Conservation (phyloP, 495 filamentous ascomycete species). For the Hypoxylon rickii region DNA sequence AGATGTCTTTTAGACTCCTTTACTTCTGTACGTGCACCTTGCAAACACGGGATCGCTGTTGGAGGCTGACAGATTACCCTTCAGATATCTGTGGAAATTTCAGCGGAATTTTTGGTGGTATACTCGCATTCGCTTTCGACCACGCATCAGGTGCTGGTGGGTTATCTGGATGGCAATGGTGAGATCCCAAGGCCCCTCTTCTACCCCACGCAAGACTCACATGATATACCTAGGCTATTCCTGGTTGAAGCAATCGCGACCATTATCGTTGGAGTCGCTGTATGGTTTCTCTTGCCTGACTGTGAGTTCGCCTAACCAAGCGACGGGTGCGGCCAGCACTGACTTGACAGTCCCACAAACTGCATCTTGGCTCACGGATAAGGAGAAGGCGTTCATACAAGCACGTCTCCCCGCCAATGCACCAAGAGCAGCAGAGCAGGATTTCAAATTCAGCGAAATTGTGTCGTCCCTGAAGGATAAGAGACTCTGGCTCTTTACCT, state of each 20-base stretch:
- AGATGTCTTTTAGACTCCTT: conserved; percentile 44
- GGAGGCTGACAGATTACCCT: background rate
- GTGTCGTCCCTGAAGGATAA: conserved; percentile 41
- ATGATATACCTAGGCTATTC: conserved; percentile 37
- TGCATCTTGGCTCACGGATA: conserved; percentile 46
- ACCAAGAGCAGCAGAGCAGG: conserved; percentile 43
- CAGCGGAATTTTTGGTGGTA: conserved; percentile 43
- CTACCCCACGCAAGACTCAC: background rate
- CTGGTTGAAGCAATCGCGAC: conserved; percentile 47
- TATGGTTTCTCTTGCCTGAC: conserved; percentile 47
- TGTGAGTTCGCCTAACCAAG: conserved; percentile 44
- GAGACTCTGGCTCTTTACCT: conserved; percentile 42
- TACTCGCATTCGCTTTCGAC: conserved; percentile 50
- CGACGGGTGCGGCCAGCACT: too few species aligned
- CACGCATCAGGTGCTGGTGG: conserved; percentile 38
- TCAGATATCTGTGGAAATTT: conserved; percentile 40
- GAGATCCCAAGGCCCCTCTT: background rate
- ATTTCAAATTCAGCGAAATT: conserved; percentile 45
- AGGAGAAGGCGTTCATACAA: conserved; percentile 49
- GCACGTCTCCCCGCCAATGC: conserved; percentile 47
- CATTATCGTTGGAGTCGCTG: conserved; percentile 39
- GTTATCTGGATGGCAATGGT: conserved; percentile 52
- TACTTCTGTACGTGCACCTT: conserved; percentile 40
- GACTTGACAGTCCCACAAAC: conserved; percentile 48
- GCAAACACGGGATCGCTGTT: background rate